These are phyloP conservation scores for Sporisorium reilianum DNA, from an alignment of 1,284 basidiomycete genomes.

Conservation along the genomic window DNA sequence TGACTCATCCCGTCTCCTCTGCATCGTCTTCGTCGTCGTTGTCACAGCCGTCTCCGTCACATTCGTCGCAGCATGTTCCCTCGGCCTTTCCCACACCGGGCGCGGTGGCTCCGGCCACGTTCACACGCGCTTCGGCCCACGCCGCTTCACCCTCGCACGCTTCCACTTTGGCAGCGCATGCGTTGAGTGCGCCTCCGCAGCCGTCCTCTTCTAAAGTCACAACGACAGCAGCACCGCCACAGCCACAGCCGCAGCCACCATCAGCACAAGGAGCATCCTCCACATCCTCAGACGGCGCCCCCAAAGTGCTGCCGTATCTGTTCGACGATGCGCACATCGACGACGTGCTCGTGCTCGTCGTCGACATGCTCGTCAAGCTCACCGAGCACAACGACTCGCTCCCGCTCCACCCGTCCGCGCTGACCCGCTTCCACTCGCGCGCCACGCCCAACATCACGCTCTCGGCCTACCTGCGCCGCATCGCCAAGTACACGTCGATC, in stretches of 20 bases:
- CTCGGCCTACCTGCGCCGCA: conserved; percentile 63
- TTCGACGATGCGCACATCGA: conserved; percentile 66
- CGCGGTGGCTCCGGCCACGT: conserved; percentile 13
- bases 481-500: conserved; percentile 67
- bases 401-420: conserved; percentile 64
- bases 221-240: conserved; percentile 3
- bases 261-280: conserved; percentile 12
- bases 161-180: conserved; percentile 6
- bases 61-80: conserved; percentile 9
- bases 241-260: conserved; percentile 4
- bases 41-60: conserved; percentile 13
- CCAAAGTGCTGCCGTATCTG: conserved; percentile 54
- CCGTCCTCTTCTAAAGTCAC: not conserved
- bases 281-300: not conserved
- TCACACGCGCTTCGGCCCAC: conserved; percentile 27
- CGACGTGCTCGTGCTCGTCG: conserved; percentile 64
- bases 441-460: conserved; percentile 66
- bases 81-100: conserved; percentile 19
- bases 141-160: conserved; percentile 23
- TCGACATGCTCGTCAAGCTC: conserved; percentile 66
- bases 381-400: conserved; percentile 67
- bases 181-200: conserved; percentile 4
- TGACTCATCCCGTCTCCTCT: conserved; percentile 24
- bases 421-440: conserved; percentile 68
- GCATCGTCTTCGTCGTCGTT: conserved; percentile 1